These are phyloP conservation scores for Pseudonitzschia delicatissima DNA, from an alignment of 108 stramenopile genomes.

Conservation along the genomic window DNA sequence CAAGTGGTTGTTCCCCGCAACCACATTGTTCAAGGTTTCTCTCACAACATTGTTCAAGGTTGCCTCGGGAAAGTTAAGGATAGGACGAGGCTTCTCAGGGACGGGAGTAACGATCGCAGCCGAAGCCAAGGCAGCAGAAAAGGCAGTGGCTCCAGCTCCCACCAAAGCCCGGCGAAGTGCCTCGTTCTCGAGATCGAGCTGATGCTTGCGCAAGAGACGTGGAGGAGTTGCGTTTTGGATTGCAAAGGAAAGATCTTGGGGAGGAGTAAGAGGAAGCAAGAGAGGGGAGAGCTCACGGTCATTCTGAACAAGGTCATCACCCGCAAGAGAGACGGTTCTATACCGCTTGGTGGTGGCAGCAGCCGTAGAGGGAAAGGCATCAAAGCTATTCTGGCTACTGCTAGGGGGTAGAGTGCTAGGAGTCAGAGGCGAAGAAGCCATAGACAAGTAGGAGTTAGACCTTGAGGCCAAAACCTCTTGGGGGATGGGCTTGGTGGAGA, in stretches of 20 bases:
- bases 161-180: not conserved
- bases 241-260: not conserved
- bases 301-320: not conserved
- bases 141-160: conserved; percentile 1
- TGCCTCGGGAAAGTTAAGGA: not conserved
- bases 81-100: not conserved
- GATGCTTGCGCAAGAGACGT: not conserved
- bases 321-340: not conserved
- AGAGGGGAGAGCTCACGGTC: conserved; percentile 1
- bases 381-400: too few relatives aligned
- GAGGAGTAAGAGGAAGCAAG: conserved; percentile 1
- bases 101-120: not conserved
- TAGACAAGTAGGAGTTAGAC: too few relatives aligned
- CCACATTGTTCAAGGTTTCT: not conserved
- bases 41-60: not conserved
- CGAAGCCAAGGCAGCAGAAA: not conserved
- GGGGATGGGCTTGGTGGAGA: too few relatives aligned
- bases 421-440: too few relatives aligned
- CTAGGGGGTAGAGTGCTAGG: too few relatives aligned
- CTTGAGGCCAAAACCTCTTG: too few relatives aligned
- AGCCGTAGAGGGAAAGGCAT: too few relatives aligned
- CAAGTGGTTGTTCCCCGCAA: not conserved
- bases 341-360: too few relatives aligned
- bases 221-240: not conserved
- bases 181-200: not conserved